Evolutionary conservation across 1,284 basidiomycete species (phyloP).

Genomic region (Tilletia indica): DNA sequence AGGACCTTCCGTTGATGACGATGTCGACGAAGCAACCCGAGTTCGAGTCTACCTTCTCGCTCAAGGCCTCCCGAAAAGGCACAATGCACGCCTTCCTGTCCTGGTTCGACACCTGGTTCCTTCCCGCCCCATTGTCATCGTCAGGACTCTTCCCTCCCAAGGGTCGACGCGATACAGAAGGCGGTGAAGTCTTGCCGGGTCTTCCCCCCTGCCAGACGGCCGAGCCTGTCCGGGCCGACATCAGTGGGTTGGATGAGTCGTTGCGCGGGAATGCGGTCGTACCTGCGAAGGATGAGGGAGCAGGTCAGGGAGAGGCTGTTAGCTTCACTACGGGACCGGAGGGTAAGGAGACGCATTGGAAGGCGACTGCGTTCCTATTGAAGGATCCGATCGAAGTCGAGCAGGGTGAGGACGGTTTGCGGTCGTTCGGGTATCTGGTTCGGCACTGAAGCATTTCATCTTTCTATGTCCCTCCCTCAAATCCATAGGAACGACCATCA

Average conservation of each 20-base stretch:
- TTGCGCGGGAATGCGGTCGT: conserved; percentile 71
- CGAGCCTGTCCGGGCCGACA: conserved; percentile 7
- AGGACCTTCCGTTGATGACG: conserved; percentile 42
- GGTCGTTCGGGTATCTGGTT: too few species aligned
- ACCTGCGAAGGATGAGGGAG: conserved; percentile 34
- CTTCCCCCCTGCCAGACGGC: conserved; percentile 31
- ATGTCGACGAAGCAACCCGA: conserved; percentile 54
- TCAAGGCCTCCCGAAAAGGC: conserved; percentile 22
- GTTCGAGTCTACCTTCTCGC: conserved; percentile 35
- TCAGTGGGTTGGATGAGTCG: conserved; percentile 57
- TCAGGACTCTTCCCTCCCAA: conserved; percentile 5
- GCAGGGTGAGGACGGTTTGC: conserved; percentile 63
- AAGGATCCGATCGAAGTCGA: conserved; percentile 72
- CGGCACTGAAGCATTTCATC: background rate
- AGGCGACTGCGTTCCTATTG: conserved; percentile 87
- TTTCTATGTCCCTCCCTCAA: background rate
- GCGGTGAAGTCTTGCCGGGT: conserved; percentile 24
- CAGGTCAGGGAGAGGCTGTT: conserved; percentile 59
- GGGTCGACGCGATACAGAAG: conserved; percentile 20
- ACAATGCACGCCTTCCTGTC: conserved; percentile 45
- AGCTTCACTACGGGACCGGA: conserved; percentile 88
- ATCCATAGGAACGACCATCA: conserved; percentile 68
- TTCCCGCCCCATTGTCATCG: conserved; percentile 22
- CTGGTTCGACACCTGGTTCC: conserved; percentile 56
- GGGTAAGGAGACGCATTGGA: conserved; percentile 94